Evolutionary conservation across 345 rosid species (phyloP).

Genomic region (Lepidium africanum): DNA sequence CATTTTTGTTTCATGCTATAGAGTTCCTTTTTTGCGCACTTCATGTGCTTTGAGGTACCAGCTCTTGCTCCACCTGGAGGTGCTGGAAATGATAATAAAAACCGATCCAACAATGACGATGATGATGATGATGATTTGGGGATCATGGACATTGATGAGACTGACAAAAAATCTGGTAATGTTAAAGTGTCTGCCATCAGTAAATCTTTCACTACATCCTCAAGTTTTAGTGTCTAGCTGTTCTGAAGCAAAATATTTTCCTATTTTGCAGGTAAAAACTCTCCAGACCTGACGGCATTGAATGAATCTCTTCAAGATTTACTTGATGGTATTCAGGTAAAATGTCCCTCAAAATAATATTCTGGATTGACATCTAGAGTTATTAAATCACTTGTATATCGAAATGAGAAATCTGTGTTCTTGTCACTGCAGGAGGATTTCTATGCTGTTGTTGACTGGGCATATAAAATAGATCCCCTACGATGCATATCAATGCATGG

Average conservation of each 20-base stretch:
- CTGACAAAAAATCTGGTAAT: constrained; percentile 67
- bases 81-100: constrained; percentile 50
- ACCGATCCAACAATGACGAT: constrained; percentile 43
- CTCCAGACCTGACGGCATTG: constrained; percentile 69
- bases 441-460: constrained; percentile 99
- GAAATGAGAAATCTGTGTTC: constrained; percentile 1
- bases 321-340: constrained; percentile 96
- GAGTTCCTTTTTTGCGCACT: constrained; percentile 99
- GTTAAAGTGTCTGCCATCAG: constrained; percentile 3
- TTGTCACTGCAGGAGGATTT: constrained; percentile 74
- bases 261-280: constrained; percentile 52
- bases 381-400: not conserved
- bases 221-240: not conserved
- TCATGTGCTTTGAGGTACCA: constrained; percentile 99
- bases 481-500: constrained; percentile 99
- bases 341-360: not conserved
- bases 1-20: constrained; percentile 36
- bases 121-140: constrained; percentile 89
- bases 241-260: constrained; percentile 8
- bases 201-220: not conserved
- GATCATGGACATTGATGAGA: constrained; percentile 88
- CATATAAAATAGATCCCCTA: constrained; percentile 93
- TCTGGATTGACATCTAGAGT: not conserved
- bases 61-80: constrained; percentile 90
- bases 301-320: constrained; percentile 95